A percentile compares a stretch with the other conserved stretches of the same genome.
phyloP scores from a whole-genome alignment of 306 rosid species.

The Ormosia semicastrata region DNA sequence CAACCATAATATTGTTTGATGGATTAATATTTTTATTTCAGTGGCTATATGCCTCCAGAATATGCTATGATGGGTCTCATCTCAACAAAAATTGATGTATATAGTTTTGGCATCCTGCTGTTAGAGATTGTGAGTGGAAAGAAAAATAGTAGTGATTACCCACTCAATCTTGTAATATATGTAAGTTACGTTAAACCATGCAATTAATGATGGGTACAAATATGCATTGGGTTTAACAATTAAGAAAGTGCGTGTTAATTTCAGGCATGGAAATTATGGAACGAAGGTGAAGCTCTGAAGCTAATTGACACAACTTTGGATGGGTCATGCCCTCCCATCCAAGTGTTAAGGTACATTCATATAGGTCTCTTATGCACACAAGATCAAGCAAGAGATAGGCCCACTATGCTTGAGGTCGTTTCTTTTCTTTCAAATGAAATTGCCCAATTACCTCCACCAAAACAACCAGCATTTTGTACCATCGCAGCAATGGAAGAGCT shows the following conservation, averaged over 20 bases:
- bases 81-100: constrained; percentile 25
- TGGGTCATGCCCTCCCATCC: neutral
- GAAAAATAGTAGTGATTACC: constrained; percentile 13
- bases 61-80: neutral
- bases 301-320: neutral
- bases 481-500: neutral
- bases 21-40: neutral
- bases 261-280: neutral
- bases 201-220: neutral
- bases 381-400: neutral
- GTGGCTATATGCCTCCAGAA: constrained; percentile 19
- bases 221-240: neutral
- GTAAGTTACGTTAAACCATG: constrained; percentile 12
- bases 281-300: neutral
- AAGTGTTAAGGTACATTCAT: neutral
- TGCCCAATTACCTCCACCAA: neutral
- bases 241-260: neutral
- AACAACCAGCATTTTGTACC: neutral
- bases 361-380: neutral
- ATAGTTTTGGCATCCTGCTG: constrained; percentile 26
- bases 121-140: constrained; percentile 23
- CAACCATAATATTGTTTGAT: too few species aligned
- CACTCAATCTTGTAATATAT: constrained; percentile 32
- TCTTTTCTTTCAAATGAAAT: neutral
- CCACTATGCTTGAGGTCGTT: neutral